A percentile compares a stretch with the other conserved stretches of the same genome.
Conservation (phyloP, 1,284 basidiomycete genomes). For the Flammula alnicola region DNA sequence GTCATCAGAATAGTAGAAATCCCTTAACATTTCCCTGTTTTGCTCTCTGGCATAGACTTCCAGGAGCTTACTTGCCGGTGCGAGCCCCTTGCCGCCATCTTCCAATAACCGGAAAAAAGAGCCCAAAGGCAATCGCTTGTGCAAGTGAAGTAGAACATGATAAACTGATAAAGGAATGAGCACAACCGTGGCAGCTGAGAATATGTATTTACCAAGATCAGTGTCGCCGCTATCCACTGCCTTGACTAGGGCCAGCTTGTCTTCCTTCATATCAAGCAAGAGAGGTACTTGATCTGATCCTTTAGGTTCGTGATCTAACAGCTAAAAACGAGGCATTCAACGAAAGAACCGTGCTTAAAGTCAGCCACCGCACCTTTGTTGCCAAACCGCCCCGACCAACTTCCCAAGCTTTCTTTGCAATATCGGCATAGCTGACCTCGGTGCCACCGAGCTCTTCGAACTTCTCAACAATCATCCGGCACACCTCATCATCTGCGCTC, state of each 20-base stretch:
- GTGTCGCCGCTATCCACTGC: slow-evolving; percentile 96
- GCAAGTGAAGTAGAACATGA: slow-evolving; percentile 86
- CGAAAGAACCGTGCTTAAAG: neutral
- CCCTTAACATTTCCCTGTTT: slow-evolving; percentile 89
- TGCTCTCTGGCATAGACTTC: slow-evolving; percentile 91
- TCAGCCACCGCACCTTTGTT: slow-evolving; percentile 67
- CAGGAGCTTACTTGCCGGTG: slow-evolving; percentile 75
- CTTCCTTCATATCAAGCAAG: slow-evolving; percentile 93
- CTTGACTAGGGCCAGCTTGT: slow-evolving; percentile 85
- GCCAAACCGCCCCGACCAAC: slow-evolving; percentile 85
- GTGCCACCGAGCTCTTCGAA: slow-evolving; percentile 75
- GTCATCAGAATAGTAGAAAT: slow-evolving; percentile 99
- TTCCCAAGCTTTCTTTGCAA: slow-evolving; percentile 94
- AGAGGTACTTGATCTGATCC: slow-evolving; percentile 95
- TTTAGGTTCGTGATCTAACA: slow-evolving; percentile 90
- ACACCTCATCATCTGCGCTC: slow-evolving; percentile 79
- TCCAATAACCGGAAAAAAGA: slow-evolving; percentile 96
- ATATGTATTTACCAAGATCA: slow-evolving; percentile 75
- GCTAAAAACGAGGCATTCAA: slow-evolving; percentile 46
- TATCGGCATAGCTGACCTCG: slow-evolving; percentile 91
- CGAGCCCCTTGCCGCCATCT: slow-evolving; percentile 78
- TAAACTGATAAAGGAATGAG: slow-evolving; percentile 63
- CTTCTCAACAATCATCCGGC: slow-evolving; percentile 85
- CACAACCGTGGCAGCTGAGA: neutral
- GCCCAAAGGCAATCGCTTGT: slow-evolving; percentile 84